phyloP scores from a whole-genome alignment of 352 stramenopile species.

The Nothophytophthora sp. region DNA sequence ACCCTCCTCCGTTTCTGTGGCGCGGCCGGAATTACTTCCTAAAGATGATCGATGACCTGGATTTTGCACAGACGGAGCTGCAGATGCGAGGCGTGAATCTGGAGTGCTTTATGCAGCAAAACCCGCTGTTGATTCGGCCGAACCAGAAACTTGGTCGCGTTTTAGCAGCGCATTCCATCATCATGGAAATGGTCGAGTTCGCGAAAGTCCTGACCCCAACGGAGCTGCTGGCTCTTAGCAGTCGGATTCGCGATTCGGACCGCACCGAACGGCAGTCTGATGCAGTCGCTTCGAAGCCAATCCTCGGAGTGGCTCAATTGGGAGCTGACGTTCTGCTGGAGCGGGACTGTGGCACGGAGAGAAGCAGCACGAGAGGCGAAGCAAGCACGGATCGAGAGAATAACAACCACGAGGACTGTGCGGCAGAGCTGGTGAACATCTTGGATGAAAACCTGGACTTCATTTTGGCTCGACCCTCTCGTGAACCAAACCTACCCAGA shows the following conservation, averaged over 20 bases:
- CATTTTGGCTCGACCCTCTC: constrained; percentile 5
- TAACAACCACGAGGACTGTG: constrained; percentile 11
- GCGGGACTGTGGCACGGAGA: background rate
- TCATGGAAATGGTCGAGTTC: constrained; percentile 68
- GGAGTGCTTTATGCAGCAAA: constrained; percentile 53
- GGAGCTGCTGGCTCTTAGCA: constrained; percentile 24
- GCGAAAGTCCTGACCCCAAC: constrained; percentile 32
- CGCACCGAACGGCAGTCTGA: constrained; percentile 7
- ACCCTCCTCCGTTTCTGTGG: constrained; percentile 71
- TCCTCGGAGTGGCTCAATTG: background rate
- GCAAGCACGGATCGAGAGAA: background rate
- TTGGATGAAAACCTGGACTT: constrained; percentile 61
- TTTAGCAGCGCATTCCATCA: constrained; percentile 69
- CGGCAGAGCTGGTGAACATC: constrained; percentile 51
- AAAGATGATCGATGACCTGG: constrained; percentile 70
- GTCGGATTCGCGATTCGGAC: constrained; percentile 15
- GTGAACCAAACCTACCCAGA: constrained; percentile 1
- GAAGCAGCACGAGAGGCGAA: background rate
- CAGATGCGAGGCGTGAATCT: constrained; percentile 49
- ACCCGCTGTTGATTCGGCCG: constrained; percentile 66
- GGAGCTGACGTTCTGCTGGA: background rate
- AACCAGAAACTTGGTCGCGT: constrained; percentile 76
- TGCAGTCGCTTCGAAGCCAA: no score
- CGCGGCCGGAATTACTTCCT: constrained; percentile 74
- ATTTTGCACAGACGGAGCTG: constrained; percentile 64